These are phyloP conservation scores for Thielaviopsis musarum DNA, from an alignment of 2,329 filamentous ascomycete genomes.

Conservation along the genomic window DNA sequence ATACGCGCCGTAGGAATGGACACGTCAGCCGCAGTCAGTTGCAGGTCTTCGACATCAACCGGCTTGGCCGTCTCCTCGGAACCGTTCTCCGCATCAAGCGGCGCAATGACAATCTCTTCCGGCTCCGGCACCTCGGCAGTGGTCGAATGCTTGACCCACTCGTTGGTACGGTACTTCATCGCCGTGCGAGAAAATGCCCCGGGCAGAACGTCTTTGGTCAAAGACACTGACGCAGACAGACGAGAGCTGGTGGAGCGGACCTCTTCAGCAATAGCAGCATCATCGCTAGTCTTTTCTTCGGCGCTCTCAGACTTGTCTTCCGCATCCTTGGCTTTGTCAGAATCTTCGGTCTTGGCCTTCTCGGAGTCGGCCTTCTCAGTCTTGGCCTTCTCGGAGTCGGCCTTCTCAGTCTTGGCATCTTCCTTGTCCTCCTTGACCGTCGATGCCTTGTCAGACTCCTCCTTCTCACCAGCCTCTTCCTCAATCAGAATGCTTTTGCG, in stretches of 20 bases:
- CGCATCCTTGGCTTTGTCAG: constrained; percentile 9
- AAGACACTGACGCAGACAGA: constrained; percentile 27
- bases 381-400: constrained; percentile 13
- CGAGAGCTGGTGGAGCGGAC: constrained; percentile 26
- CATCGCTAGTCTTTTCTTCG: constrained; percentile 1
- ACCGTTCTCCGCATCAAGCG: constrained; percentile 20
- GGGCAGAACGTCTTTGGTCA: constrained; percentile 49
- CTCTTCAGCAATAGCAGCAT: constrained; percentile 17
- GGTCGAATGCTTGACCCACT: constrained; percentile 86
- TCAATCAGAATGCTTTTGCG: neutral
- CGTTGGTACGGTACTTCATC: constrained; percentile 74
- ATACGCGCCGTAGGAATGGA: constrained; percentile 9
- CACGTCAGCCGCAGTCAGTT: constrained; percentile 41
- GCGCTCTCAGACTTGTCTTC: neutral
- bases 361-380: constrained; percentile 7
- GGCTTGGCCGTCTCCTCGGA: neutral
- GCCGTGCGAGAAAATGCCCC: constrained; percentile 59
- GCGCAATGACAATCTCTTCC: constrained; percentile 39
- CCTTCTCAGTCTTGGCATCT: constrained; percentile 6
- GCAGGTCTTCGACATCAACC: constrained; percentile 45
- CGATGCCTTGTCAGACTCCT: constrained; percentile 3
- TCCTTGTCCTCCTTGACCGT: constrained; percentile 6
- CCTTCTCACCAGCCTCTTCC: constrained; percentile 13
- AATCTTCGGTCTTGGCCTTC: neutral
- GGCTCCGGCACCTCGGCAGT: constrained; percentile 55